Base-by-base conservation (phyloP, 495 filamentous ascomycete species). In the Astrothelium macrocarpum region DNA sequence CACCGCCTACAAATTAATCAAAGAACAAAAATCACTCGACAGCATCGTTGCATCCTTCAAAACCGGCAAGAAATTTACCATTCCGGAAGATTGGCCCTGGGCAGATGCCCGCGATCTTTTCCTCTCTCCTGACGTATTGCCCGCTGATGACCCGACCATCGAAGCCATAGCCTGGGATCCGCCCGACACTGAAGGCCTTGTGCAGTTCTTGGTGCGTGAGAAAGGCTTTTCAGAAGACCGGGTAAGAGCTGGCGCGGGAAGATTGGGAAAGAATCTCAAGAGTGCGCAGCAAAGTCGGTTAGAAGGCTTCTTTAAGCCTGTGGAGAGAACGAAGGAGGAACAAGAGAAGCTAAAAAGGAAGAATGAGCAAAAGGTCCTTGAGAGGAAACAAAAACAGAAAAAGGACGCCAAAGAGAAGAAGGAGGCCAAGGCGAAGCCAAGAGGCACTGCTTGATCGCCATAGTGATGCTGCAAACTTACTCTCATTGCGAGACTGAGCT, bases 161-260 rank as follows among this genome's bases (percentile, higher is more conserved):
- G 92, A 97, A 67, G 49, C 49, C 25, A 96, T 97, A 79, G 96
- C 95, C 76, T 99, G 94, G 94, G 90, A 96, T 31, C 86, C 85
- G 28, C 95, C 94, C 2, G 89, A 99, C 69, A 78, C 92, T 4
- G 91, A 97, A 2, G 92, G 89, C 0, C 80, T 99, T 1, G 79
- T 97, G 18, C 81, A 91, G 62, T 99, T 89, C 77, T 78, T 99
- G 1, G 94, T 94, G 9, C 82, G 80, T 1, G 94, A 97, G 73
- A 99, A 99, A 78, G 93, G 90, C 2, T 99, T 99, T 81, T 92
- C 84, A 61, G 95, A 97, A 74, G 94, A 97, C 67, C 81, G 94
- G 1, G 92, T 99, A 23, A 84, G 90, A 32, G 83, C 78, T 46
- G 93, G 81, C 18, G 92, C 87, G 1, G 80, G 80, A 0, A 83